Evolutionary conservation across 139 green algal species (phyloP).

Genomic region (Asterochloris erici): DNA sequence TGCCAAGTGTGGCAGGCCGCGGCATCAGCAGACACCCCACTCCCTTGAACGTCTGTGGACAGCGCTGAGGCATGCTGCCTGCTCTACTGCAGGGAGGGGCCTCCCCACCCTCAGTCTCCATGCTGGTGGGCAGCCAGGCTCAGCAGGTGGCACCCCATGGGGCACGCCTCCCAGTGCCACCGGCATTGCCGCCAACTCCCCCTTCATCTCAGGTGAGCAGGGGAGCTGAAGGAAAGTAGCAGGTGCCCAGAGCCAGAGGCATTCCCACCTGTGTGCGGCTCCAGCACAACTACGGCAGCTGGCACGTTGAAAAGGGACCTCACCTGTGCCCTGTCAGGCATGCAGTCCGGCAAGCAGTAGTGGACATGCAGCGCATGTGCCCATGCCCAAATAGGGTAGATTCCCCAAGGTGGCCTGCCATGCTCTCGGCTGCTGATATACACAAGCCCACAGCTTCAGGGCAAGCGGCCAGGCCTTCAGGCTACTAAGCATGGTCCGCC

Average conservation of each 20-base stretch:
- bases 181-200: conserved; percentile 3
- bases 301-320: neutral
- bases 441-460: neutral
- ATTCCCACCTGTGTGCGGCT: neutral
- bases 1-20: too few species aligned
- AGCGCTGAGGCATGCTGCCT: too few species aligned
- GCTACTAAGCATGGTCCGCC: neutral
- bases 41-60: too few species aligned
- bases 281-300: neutral
- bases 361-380: neutral
- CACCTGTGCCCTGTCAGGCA: neutral
- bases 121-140: too few species aligned
- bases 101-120: too few species aligned
- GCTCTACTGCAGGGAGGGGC: too few species aligned
- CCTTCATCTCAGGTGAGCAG: neutral
- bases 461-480: neutral
- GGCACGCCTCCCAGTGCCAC: conserved; percentile 11
- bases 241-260: neutral
- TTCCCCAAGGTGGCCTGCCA: neutral
- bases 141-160: neutral
- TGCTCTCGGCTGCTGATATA: neutral
- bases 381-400: neutral
- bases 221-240: neutral
- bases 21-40: too few species aligned
- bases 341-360: neutral